Conservation (phyloP, 352 stramenopile species). For the Phytophthora rubi region DNA sequence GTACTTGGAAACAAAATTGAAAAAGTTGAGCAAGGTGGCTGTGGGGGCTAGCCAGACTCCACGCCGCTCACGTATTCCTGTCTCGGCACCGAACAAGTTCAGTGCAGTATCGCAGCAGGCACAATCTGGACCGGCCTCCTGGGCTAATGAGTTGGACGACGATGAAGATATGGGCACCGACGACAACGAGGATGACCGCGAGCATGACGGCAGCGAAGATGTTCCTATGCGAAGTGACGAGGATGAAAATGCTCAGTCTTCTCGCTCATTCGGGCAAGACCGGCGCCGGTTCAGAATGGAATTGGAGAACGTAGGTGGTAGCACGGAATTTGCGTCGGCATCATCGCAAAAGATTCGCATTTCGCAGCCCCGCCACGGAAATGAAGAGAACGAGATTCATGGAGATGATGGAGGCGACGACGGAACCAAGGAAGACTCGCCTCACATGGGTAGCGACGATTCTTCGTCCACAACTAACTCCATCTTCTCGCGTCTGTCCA, state of each 20-base stretch:
- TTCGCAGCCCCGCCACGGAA: conserved; percentile 38
- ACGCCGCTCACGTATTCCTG: conserved; percentile 22
- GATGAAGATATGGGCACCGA: conserved; percentile 65
- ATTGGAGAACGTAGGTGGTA: conserved; percentile 46
- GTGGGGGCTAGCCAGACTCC: conserved; percentile 26
- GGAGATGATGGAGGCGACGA: conserved; percentile 43
- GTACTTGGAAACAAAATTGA: conserved; percentile 71
- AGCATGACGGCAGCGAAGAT: conserved; percentile 52
- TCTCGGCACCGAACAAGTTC: conserved; percentile 30
- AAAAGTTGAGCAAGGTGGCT: conserved; percentile 39
- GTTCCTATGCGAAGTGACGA: conserved; percentile 61
- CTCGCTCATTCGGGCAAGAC: conserved; percentile 29
- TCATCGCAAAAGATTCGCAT: conserved; percentile 45
- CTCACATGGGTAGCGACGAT: conserved; percentile 69
- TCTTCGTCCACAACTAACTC: conserved; percentile 59
- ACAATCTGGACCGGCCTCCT: conserved; percentile 53
- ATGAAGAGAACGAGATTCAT: conserved; percentile 39
- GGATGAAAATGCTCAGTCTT: conserved; percentile 33
- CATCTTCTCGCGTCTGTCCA: conserved; percentile 88
- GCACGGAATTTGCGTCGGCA: conserved; percentile 48
- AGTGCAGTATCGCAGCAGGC: conserved; percentile 14
- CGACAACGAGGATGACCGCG: conserved; percentile 45
- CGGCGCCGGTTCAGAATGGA: conserved; percentile 67
- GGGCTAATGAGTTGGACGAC: conserved; percentile 77
- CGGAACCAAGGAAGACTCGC: conserved; percentile 49